Conservation (phyloP, 768 basidiomycete genomes). For the Fibroporia radiculosa region DNA sequence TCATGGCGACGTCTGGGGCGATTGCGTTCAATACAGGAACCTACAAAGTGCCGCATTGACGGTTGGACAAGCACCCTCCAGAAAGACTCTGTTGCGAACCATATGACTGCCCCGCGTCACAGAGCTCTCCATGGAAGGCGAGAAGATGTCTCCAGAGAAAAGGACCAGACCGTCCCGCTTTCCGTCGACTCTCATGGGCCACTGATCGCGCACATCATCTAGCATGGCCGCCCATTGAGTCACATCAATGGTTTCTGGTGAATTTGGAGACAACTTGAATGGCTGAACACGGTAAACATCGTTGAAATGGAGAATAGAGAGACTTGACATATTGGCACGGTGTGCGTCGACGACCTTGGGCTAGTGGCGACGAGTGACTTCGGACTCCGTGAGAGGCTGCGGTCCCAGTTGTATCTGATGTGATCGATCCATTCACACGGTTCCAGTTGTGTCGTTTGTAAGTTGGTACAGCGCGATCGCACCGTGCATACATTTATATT, state of each 20-base stretch:
- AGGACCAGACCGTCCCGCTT: constrained; percentile 66
- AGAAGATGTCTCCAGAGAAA: constrained; percentile 88
- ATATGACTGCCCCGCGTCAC: constrained; percentile 89
- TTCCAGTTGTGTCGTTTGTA: too few relatives aligned
- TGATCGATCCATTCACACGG: too few relatives aligned
- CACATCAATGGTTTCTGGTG: constrained; percentile 69
- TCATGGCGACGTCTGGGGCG: constrained; percentile 70
- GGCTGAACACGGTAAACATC: constrained; percentile 78
- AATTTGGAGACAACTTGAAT: constrained; percentile 52
- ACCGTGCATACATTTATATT: too few relatives aligned
- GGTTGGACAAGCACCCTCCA: neutral
- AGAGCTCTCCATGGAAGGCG: constrained; percentile 79
- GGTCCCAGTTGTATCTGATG: too few relatives aligned
- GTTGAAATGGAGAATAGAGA: constrained; percentile 64
- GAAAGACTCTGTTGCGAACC: constrained; percentile 34
- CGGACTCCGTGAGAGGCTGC: too few relatives aligned
- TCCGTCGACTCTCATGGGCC: constrained; percentile 42
- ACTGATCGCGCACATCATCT: constrained; percentile 50
- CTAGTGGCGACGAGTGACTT: too few relatives aligned
- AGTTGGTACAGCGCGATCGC: too few relatives aligned
- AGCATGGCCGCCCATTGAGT: constrained; percentile 77
- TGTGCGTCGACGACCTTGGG: too few relatives aligned
- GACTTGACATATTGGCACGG: constrained; percentile 23
- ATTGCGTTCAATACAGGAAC: constrained; percentile 82
- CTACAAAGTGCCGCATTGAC: constrained; percentile 34